These are phyloP conservation scores for Gossypium davidsonii DNA, from an alignment of 441 rosid species.

Conservation along the genomic window DNA sequence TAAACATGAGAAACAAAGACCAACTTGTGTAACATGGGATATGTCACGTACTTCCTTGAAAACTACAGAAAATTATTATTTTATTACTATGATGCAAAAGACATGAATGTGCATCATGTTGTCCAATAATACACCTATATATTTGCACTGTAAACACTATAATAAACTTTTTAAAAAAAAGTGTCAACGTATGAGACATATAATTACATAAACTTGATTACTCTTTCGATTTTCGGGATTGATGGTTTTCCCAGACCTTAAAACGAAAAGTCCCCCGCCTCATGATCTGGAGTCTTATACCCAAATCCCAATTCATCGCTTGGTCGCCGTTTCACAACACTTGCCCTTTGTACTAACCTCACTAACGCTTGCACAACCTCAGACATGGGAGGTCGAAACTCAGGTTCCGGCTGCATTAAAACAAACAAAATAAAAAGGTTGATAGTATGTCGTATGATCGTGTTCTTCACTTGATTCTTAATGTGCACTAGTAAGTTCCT, in stretches of 20 bases:
- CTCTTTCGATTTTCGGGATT: too few species aligned
- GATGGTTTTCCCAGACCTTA: neutral
- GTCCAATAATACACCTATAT: neutral
- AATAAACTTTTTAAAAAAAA: neutral
- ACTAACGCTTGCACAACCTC: slow-evolving; percentile 94
- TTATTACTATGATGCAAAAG: slow-evolving; percentile 20
- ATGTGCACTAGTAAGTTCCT: neutral
- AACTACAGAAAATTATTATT: neutral
- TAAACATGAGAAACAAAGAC: neutral
- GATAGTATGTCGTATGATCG: neutral
- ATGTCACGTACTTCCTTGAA: neutral
- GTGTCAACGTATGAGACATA: too few species aligned
- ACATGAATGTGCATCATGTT: slow-evolving; percentile 1
- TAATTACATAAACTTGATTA: neutral
- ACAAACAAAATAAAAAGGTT: neutral
- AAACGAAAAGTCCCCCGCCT: slow-evolving; percentile 51
- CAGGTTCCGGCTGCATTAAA: slow-evolving; percentile 72
- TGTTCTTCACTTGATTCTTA: neutral
- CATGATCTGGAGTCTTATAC: slow-evolving; percentile 79
- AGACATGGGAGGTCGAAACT: slow-evolving; percentile 96
- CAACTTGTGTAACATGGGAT: neutral
- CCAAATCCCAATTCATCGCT: slow-evolving; percentile 83
- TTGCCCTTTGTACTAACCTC: slow-evolving; percentile 84
- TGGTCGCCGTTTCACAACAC: slow-evolving; percentile 68
- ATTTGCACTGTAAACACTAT: slow-evolving; percentile 3